Evolutionary conservation across 2,329 filamentous ascomycete species (phyloP), one percentile per base, ranked within the genome.

Genomic region (Penicillium hesseltinei): DNA sequence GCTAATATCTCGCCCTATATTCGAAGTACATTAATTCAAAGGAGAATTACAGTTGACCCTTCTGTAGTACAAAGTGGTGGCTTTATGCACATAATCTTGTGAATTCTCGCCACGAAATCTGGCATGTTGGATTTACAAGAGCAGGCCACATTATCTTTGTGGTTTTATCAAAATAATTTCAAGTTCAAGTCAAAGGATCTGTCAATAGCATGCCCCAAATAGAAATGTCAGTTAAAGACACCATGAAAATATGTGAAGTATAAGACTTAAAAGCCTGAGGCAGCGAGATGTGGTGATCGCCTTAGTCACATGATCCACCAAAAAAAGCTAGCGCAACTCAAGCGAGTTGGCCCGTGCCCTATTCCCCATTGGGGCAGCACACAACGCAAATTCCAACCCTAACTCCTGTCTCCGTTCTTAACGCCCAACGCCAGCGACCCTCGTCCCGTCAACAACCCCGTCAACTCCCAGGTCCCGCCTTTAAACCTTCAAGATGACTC

Each of bases 401-500:
- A 69, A 68, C 64, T 63, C 61, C 56, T 60, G 59, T 56, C 65
- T 63, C 53, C 47, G 53, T 62, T 64, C 69, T 69, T 68, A 70
- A 70, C 69, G 64, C 66, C 69, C 64, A 71, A 62, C 71, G 70
- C 70, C 71, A 66, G 69, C 70, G 66, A 66, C 66, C 65, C 64
- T 63, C 64, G 65, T 68, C 68, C 66, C 69, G 65, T 60, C 68
- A 70, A 70, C 70, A 72, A 66, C 64, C 60, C 68, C 70, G 69
- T 69, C 67, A 69, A 67, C 64, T 62, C 61, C 65, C 62, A 62
- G 59, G 59, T 64, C 64, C 67, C 62, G 64, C 67, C 66, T 64
- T 66, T 69, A 75, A 75, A 77, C 67, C 71, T 78, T 80, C 81
- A 88, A 76, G 77, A 90, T 90, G 88, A 88, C 88, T 81, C 88